These are phyloP conservation scores for Hypoxylon sp. DNA, from an alignment of 2,329 filamentous ascomycete genomes.

Conservation along the genomic window DNA sequence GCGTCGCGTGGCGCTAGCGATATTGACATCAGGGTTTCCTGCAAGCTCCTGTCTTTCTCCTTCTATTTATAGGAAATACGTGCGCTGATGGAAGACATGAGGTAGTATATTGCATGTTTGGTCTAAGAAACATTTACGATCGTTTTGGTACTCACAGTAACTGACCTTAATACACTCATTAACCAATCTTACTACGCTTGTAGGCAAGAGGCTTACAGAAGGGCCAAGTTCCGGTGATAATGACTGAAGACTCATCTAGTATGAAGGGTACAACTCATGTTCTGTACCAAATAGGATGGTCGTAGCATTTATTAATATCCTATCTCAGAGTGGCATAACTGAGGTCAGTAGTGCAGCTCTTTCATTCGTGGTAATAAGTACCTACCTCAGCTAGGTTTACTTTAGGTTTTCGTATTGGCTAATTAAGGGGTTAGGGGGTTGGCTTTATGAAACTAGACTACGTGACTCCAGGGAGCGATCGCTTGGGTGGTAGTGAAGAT, in stretches of 20 bases:
- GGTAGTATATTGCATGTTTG: neutral
- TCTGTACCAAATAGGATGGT: neutral
- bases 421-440: constrained; percentile 10
- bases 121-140: constrained; percentile 1
- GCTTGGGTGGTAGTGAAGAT: neutral
- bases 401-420: constrained; percentile 6
- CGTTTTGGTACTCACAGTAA: constrained; percentile 11
- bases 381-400: neutral
- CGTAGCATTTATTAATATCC: neutral
- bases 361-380: neutral
- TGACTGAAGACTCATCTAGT: neutral
- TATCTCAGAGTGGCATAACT: constrained; percentile 2
- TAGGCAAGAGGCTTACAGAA: neutral
- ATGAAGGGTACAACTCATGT: too few relatives aligned
- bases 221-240: neutral
- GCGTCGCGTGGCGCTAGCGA: neutral
- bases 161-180: constrained; percentile 32
- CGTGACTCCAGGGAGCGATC: constrained; percentile 11
- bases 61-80: neutral
- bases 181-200: neutral
- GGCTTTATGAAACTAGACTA: constrained; percentile 13
- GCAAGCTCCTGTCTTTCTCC: neutral
- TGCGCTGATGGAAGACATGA: neutral
- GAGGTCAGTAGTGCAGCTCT: constrained; percentile 6
- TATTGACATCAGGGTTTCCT: neutral